Conservation (phyloP, 2,329 filamentous ascomycete genomes). For the Aaosphaeria arxii region DNA sequence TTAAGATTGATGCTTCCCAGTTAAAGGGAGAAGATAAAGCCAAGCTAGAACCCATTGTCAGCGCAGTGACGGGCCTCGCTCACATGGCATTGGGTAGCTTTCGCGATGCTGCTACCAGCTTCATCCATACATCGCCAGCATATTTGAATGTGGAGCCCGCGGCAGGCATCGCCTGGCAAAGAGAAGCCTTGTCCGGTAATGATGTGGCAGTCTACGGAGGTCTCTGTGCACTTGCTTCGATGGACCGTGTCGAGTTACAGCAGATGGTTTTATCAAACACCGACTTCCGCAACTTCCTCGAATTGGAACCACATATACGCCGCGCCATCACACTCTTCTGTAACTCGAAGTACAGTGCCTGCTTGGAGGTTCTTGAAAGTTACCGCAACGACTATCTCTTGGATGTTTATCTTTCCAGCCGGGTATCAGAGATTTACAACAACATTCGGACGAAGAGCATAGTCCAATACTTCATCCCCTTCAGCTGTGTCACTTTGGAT, state of each 20-base stretch:
- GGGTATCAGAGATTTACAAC: constrained; percentile 68
- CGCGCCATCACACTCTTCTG: constrained; percentile 88
- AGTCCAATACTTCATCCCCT: constrained; percentile 86
- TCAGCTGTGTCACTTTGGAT: constrained; percentile 78
- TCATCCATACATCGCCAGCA: constrained; percentile 61
- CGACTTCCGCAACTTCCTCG: constrained; percentile 81
- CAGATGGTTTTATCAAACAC: constrained; percentile 77
- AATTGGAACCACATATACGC: constrained; percentile 90
- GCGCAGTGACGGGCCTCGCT: constrained; percentile 59
- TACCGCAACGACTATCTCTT: constrained; percentile 86
- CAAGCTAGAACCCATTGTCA: constrained; percentile 64
- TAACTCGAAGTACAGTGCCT: constrained; percentile 82
- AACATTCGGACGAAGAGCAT: constrained; percentile 87
- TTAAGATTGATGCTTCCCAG: constrained; percentile 53
- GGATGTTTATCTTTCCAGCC: constrained; percentile 78
- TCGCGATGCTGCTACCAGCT: constrained; percentile 66
- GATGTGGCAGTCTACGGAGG: constrained; percentile 92
- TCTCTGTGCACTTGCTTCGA: constrained; percentile 83
- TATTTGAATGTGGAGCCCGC: constrained; percentile 41
- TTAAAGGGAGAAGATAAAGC: constrained; percentile 56
- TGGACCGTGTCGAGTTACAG: constrained; percentile 76
- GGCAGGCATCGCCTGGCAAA: constrained; percentile 58
- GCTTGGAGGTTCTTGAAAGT: constrained; percentile 75
- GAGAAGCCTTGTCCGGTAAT: constrained; percentile 73
- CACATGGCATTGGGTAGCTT: constrained; percentile 57